phyloP scores from a whole-genome alignment of 2,329 filamentous ascomycete genomes.

The Elsinoe perseae region DNA sequence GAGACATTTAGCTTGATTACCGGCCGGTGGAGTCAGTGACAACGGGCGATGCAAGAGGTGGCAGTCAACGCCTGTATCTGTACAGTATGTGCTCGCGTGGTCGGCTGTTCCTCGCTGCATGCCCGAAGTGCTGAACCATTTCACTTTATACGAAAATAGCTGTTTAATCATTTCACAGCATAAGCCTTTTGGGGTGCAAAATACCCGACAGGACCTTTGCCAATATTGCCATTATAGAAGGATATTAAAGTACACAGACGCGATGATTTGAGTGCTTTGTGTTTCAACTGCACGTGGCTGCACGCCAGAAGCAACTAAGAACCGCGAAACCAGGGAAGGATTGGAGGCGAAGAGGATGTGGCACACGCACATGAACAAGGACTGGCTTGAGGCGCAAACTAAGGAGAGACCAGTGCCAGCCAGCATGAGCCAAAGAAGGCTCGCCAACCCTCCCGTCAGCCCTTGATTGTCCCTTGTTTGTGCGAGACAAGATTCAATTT shows the following conservation, averaged over 20 bases:
- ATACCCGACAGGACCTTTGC: not conserved
- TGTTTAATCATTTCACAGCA: not conserved
- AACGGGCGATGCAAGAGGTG: conserved; percentile 8
- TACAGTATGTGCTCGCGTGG: conserved; percentile 3
- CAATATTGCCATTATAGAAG: not conserved
- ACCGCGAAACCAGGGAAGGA: not conserved
- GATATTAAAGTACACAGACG: not conserved
- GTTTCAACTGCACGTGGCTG: conserved; percentile 12
- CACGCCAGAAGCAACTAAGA: conserved; percentile 8
- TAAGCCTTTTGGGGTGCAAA: not conserved
- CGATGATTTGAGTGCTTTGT: not conserved
- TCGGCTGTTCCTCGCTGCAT: not conserved
- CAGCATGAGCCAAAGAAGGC: not conserved
- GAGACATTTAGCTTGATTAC: conserved; percentile 8
- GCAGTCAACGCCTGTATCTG: conserved; percentile 3
- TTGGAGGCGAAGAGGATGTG: not conserved
- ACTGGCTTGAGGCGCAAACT: conserved; percentile 7
- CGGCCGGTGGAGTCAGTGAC: not conserved
- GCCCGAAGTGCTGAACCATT: not conserved
- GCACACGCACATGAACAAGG: conserved; percentile 8
- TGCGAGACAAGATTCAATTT: conserved; percentile 3
- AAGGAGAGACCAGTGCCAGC: not conserved
- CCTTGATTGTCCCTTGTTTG: conserved; percentile 4
- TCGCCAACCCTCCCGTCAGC: not conserved
- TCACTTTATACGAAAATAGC: not conserved